phyloP scores from a whole-genome alignment of 2,329 filamentous ascomycete species.

The Trichophyton schoenleinii region DNA sequence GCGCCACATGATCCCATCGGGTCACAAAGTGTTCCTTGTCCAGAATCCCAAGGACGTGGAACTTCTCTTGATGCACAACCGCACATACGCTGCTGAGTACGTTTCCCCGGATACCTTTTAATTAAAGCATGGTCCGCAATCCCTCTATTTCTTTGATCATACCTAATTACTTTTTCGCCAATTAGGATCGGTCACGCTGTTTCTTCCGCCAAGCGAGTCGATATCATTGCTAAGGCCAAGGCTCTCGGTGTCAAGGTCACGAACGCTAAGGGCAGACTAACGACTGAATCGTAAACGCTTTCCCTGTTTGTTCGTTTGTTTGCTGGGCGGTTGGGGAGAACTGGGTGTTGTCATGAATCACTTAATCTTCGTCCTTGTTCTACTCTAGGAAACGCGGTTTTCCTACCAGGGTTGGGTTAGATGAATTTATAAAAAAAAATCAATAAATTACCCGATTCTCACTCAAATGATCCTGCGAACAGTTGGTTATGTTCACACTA shows the following conservation, averaged over 20 bases:
- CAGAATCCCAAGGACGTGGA: slow-evolving; percentile 93
- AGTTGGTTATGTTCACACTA: background rate
- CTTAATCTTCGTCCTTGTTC: slow-evolving; percentile 9
- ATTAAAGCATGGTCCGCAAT: background rate
- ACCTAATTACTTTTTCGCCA: slow-evolving; percentile 8
- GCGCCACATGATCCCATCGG: slow-evolving; percentile 94
- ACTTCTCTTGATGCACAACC: slow-evolving; percentile 99
- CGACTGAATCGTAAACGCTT: slow-evolving; percentile 54
- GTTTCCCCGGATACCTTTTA: slow-evolving; percentile 28
- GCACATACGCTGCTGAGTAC: slow-evolving; percentile 96
- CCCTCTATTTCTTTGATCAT: slow-evolving; percentile 20
- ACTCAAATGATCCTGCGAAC: background rate
- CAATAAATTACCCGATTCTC: slow-evolving; percentile 4
- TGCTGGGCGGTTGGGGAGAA: slow-evolving; percentile 6
- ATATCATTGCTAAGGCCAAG: slow-evolving; percentile 95
- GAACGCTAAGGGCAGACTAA: slow-evolving; percentile 97
- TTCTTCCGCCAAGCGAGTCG: slow-evolving; percentile 96
- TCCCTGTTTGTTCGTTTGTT: slow-evolving; percentile 8
- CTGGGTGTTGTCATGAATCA: slow-evolving; percentile 11
- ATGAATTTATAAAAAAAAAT: slow-evolving; percentile 3
- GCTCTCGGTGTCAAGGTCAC: slow-evolving; percentile 99
- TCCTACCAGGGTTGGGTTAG: slow-evolving; percentile 3
- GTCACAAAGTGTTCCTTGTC: slow-evolving; percentile 99
- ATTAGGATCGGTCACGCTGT: slow-evolving; percentile 90
- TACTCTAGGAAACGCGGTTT: slow-evolving; percentile 1